These are phyloP conservation scores for Scopulariopsis brevicaulis DNA, from an alignment of 2,329 filamentous ascomycete genomes.

Conservation along the genomic window DNA sequence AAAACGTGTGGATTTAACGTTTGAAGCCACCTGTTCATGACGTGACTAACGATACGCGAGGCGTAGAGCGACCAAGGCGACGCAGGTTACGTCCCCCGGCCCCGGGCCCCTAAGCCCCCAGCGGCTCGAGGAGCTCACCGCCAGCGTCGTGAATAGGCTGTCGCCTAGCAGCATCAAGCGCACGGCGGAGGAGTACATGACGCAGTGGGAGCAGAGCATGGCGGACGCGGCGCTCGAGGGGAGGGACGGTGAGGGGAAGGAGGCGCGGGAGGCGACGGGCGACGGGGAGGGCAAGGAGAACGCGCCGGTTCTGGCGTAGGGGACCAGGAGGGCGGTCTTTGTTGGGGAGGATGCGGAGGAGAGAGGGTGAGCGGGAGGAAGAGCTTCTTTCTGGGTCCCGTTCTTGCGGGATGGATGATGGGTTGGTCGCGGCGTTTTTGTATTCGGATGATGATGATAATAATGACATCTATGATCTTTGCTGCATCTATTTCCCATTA, in stretches of 20 bases:
- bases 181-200: constrained; percentile 77
- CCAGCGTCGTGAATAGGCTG: constrained; percentile 60
- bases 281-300: constrained; percentile 3
- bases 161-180: constrained; percentile 67
- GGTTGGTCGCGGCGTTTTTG: background rate
- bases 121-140: constrained; percentile 46
- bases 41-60: constrained; percentile 7
- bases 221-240: constrained; percentile 31
- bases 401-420: background rate
- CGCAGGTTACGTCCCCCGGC: constrained; percentile 10
- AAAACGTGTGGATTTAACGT: background rate
- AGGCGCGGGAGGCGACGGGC: background rate
- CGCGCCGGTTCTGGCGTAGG: background rate
- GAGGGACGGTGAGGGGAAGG: background rate
- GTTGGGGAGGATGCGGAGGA: background rate
- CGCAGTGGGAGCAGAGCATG: constrained; percentile 81
- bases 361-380: background rate
- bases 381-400: background rate
- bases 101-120: constrained; percentile 19
- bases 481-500: background rate
- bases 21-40: constrained; percentile 8
- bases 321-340: background rate
- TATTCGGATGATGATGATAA: constrained; percentile 1
- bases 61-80: constrained; percentile 18
- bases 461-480: constrained; percentile 3